These are phyloP conservation scores for Candida bentonensis DNA, from an alignment of 805 yeast species.

Conservation along the genomic window DNA sequence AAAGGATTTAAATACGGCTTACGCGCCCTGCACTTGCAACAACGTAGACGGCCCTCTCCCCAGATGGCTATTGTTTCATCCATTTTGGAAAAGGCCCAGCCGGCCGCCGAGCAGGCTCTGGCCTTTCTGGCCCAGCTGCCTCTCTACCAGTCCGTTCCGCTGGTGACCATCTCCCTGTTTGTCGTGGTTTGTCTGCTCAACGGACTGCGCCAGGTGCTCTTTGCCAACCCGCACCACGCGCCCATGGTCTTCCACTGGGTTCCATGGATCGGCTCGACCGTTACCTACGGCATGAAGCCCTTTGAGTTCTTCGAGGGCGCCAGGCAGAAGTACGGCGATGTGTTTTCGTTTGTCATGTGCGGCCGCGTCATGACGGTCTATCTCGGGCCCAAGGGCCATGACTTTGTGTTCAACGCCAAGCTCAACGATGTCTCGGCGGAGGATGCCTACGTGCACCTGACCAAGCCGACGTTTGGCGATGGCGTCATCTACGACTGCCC, in stretches of 20 bases:
- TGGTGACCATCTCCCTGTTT: conserved; percentile 8
- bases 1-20: too few relatives aligned
- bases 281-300: conserved; percentile 83
- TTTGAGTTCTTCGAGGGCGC: conserved; percentile 74
- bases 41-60: too few relatives aligned
- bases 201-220: conserved; percentile 20
- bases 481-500: conserved; percentile 98
- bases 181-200: conserved; percentile 16
- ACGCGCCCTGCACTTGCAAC: too few relatives aligned
- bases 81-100: neutral
- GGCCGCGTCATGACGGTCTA: conserved; percentile 93
- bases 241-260: conserved; percentile 87
- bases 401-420: conserved; percentile 85
- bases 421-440: conserved; percentile 86
- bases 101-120: neutral
- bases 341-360: conserved; percentile 75
- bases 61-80: neutral
- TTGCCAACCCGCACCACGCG: conserved; percentile 45
- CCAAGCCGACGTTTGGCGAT: conserved; percentile 98
- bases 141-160: conserved; percentile 14
- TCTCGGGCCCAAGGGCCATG: conserved; percentile 96
- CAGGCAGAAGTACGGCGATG: conserved; percentile 79
- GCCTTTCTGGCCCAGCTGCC: conserved; percentile 8
- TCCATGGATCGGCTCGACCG: conserved; percentile 93
- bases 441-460: conserved; percentile 86